Conservation (phyloP, 2,329 filamentous ascomycete species). For the Fusarium austroafricanum region DNA sequence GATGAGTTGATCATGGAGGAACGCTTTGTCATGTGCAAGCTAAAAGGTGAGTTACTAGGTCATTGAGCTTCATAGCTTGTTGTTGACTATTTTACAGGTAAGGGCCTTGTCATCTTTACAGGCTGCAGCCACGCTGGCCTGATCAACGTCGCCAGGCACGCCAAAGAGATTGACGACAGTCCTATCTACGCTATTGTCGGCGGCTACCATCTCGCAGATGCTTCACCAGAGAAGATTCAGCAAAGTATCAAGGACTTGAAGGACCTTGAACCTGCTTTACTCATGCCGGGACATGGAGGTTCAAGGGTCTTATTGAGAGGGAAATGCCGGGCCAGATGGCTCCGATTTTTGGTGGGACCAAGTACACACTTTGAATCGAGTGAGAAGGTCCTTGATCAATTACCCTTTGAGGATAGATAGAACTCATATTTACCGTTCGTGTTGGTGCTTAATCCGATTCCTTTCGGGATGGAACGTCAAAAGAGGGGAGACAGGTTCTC, state of each 20-base stretch:
- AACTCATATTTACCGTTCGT: too few species aligned
- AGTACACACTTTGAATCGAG: background rate
- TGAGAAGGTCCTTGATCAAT: too few species aligned
- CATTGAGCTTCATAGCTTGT: too few species aligned
- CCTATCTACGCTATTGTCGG: conserved; percentile 1
- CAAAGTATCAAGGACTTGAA: background rate
- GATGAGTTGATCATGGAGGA: conserved; percentile 4
- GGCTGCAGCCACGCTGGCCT: background rate
- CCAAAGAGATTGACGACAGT: background rate
- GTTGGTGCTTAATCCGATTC: too few species aligned
- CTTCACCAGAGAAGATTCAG: background rate
- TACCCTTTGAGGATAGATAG: too few species aligned
- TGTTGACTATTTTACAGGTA: background rate
- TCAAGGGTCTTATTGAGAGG: background rate
- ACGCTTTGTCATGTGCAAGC: background rate
- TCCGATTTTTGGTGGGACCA: background rate
- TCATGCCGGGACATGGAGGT: conserved; percentile 3
- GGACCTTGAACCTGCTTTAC: background rate
- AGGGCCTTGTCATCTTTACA: background rate
- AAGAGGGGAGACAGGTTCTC: conserved; percentile 1
- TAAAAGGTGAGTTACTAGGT: background rate
- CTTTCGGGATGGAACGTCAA: too few species aligned
- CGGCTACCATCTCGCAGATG: background rate
- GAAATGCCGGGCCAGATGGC: conserved; percentile 3
- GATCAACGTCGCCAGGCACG: background rate